These are phyloP conservation scores for Rhizophagus sp. DNA, from an alignment of 192 early-diverging fungal genomes.

Conservation along the genomic window DNA sequence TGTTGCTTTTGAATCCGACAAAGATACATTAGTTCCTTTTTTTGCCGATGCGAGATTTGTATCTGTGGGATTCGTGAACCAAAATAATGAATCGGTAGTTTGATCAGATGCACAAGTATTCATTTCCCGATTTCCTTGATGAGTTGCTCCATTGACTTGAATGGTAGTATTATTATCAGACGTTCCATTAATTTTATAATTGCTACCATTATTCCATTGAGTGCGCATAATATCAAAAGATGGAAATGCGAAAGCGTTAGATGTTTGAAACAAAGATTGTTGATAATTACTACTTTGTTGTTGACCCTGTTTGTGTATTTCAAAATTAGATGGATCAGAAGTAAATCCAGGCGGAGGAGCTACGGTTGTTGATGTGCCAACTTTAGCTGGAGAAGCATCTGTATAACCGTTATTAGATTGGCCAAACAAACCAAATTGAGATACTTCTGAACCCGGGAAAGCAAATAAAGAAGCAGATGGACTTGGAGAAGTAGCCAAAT, in stretches of 20 bases:
- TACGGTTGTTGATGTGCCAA: background rate
- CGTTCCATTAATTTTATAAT: background rate
- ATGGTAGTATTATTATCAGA: background rate
- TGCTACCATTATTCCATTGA: background rate
- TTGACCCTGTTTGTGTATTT: background rate
- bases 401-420: background rate
- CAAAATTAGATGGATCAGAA: background rate
- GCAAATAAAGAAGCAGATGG: conserved; percentile 17
- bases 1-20: background rate
- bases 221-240: conserved; percentile 12
- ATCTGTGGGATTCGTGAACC: background rate
- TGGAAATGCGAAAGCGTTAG: conserved; percentile 19
- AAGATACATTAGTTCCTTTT: background rate
- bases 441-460: conserved; percentile 4
- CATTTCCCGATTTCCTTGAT: background rate
- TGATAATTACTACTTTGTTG: background rate
- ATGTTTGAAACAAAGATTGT: conserved; percentile 1
- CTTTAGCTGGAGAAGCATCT: background rate
- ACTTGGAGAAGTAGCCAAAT: background rate
- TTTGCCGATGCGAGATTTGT: background rate
- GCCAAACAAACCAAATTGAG: conserved; percentile 9
- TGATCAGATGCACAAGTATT: background rate
- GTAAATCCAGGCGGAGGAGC: conserved; percentile 20
- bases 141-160: background rate
- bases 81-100: background rate